A percentile compares a stretch with the other conserved stretches of the same genome.
These are phyloP conservation scores for Potentilla sterilis DNA, from an alignment of 306 rosid species.

Conservation along the genomic window DNA sequence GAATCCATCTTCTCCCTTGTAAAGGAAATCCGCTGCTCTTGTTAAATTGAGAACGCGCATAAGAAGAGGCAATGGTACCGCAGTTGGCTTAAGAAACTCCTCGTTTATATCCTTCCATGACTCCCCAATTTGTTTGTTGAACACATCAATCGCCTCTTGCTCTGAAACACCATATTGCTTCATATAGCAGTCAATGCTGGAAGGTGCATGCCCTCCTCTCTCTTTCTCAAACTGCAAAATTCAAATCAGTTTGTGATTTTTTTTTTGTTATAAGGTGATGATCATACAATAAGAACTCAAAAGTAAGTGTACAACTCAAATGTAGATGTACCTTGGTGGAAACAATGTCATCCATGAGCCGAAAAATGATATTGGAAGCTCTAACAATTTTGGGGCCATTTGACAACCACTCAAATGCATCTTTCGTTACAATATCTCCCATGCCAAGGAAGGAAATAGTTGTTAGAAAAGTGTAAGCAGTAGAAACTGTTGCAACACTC, in stretches of 20 bases:
- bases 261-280: too few species aligned
- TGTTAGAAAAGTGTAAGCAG: neutral
- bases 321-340: neutral
- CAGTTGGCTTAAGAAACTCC: neutral
- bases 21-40: neutral
- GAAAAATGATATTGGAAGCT: neutral
- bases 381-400: conserved; percentile 8
- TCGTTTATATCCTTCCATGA: neutral
- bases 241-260: neutral
- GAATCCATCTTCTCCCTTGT: neutral
- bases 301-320: too few species aligned
- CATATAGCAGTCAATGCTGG: neutral
- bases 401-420: conserved; percentile 20
- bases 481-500: neutral
- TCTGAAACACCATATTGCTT: neutral
- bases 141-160: neutral
- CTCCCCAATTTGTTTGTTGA: neutral
- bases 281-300: too few species aligned
- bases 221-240: conserved; percentile 17
- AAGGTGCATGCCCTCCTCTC: neutral
- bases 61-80: neutral
- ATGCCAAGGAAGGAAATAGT: neutral
- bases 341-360: conserved; percentile 1
- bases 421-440: conserved; percentile 17
- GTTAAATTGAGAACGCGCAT: neutral